Conservation (phyloP, 208 protist genomes). For the Wallacemonas sp. region DNA sequence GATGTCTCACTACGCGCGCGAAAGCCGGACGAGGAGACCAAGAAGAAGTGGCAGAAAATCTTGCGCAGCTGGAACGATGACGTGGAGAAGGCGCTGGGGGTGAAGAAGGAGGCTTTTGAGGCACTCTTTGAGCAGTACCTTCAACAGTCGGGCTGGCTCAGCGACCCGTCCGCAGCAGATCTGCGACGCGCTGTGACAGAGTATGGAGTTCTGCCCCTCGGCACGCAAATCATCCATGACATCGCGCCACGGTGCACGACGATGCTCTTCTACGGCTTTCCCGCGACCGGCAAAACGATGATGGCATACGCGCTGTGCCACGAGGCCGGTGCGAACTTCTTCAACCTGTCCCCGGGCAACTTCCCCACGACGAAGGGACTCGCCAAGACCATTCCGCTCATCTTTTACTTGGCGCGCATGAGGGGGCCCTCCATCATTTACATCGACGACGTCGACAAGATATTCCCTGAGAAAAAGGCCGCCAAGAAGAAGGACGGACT, state of each 20-base stretch:
- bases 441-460: constrained; percentile 90
- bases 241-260: constrained; percentile 61
- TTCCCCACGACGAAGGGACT: constrained; percentile 69
- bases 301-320: constrained; percentile 84
- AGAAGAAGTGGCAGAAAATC: constrained; percentile 87
- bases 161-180: constrained; percentile 78
- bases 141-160: constrained; percentile 57
- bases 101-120: constrained; percentile 80
- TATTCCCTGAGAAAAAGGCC: constrained; percentile 73
- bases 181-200: constrained; percentile 71
- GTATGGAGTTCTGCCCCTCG: constrained; percentile 87
- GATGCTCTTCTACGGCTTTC: constrained; percentile 86
- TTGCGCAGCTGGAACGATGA: constrained; percentile 75
- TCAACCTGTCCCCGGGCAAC: constrained; percentile 91
- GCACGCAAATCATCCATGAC: constrained; percentile 89
- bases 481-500: constrained; percentile 66
- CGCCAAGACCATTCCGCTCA: constrained; percentile 76
- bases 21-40: constrained; percentile 70
- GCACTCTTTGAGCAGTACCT: constrained; percentile 66
- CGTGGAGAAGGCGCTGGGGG: constrained; percentile 66
- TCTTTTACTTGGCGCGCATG: constrained; percentile 91
- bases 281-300: constrained; percentile 90
- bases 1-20: constrained; percentile 40
- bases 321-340: constrained; percentile 88
- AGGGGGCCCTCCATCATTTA: constrained; percentile 92